Base-by-base conservation (phyloP, 2,329 filamentous ascomycete genomes). In the Diaporthe vaccinii region DNA sequence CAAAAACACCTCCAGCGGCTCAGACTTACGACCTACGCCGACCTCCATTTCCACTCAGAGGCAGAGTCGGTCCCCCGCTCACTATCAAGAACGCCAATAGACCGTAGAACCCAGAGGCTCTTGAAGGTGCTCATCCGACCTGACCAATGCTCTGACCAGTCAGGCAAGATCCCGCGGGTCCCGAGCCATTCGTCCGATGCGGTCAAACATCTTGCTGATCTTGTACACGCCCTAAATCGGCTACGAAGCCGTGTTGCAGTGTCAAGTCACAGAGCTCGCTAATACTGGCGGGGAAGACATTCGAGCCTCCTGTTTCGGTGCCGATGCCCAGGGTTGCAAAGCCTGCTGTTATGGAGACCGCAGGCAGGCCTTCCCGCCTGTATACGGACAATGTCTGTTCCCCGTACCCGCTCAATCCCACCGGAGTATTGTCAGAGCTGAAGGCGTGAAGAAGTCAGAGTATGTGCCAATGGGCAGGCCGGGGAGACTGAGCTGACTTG, bases 261-360 rank as follows among this genome's bases (percentile, higher is more conserved):
- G 85, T 85, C 46, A 86, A 70, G 8, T 82, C 83, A 61, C 86
- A 86, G 22, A 86, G 74, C 5, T 78, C 84, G 25, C 82, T 81
- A 55, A 82, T 79, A 72, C 83, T 85, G 15, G 85, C 84, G 8
- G 85, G 84, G 25, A 81, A 82, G 53, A 84, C 83, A 28, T 84
- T 77, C 6, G 83, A 84, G 6, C 84, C 84, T 49, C 82, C 81
- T 0, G 83, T 84, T 73, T 86, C 84, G 4, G 84, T 85, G 22
- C 78, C 78, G 14, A 86, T 79, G 4, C 81, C 81, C 2, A 86
- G 78, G 15, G 85, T 83, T 58, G 81, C 81, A 75, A 86, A 86
- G 1, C 84, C 84, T 9, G 84, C 82, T 4, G 84, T 82, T 20
- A 86, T 80, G 36, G 79, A 80, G 8, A 84, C 83, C 4, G 84